phyloP scores from a whole-genome alignment of 163 green algal species.

The Volvox carteri region DNA sequence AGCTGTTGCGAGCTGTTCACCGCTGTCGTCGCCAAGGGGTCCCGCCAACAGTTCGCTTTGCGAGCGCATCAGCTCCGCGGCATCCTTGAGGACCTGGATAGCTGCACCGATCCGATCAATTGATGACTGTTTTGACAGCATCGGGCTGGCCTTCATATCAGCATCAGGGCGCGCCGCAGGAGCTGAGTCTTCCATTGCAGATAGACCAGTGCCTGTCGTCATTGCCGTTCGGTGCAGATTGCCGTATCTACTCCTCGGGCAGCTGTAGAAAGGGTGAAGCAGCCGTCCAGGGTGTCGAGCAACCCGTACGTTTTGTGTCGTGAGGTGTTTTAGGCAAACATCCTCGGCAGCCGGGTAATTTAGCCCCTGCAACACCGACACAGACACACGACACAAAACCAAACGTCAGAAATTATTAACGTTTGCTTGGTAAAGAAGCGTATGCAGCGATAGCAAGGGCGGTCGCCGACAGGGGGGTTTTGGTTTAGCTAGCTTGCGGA shows the following conservation, averaged over 20 bases:
- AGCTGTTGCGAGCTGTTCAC: neutral
- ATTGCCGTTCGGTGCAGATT: neutral
- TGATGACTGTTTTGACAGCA: neutral
- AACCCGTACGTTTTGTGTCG: no score
- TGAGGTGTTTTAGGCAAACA: no score
- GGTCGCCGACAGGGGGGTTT: neutral
- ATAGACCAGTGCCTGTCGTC: neutral
- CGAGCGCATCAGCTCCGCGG: neutral
- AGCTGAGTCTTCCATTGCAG: neutral
- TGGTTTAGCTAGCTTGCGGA: neutral
- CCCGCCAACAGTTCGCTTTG: slow-evolving; percentile 1
- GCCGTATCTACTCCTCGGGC: no score
- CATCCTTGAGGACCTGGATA: neutral
- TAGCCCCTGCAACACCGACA: no score
- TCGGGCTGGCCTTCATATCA: neutral
- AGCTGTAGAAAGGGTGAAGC: no score
- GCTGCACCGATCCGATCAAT: neutral
- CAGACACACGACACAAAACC: no score
- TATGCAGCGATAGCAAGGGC: no score
- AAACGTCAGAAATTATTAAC: no score
- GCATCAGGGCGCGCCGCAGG: neutral
- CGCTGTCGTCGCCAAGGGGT: neutral
- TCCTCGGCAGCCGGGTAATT: no score
- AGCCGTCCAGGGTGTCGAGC: no score
- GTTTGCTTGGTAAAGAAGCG: no score